These are phyloP conservation scores for Boletus huronensis DNA, from an alignment of 768 basidiomycete genomes.

Conservation along the genomic window DNA sequence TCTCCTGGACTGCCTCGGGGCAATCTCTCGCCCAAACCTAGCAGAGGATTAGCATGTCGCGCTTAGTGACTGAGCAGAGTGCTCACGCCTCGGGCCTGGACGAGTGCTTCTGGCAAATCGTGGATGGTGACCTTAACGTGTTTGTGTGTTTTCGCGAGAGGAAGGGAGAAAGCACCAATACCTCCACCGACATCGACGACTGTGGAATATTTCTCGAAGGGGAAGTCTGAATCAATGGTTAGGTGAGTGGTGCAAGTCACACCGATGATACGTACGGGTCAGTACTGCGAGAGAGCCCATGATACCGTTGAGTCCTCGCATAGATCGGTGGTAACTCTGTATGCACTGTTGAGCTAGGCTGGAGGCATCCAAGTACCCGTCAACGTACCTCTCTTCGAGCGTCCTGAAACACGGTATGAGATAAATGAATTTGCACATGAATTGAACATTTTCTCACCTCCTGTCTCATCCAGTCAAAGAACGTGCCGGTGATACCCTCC, in stretches of 20 bases:
- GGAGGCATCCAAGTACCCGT: background rate
- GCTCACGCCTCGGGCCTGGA: constrained; percentile 18
- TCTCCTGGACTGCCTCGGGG: constrained; percentile 24
- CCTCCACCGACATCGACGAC: constrained; percentile 37
- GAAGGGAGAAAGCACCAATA: constrained; percentile 30
- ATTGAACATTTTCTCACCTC: constrained; percentile 13
- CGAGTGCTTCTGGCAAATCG: constrained; percentile 28
- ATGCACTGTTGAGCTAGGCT: background rate
- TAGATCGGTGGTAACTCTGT: constrained; percentile 23
- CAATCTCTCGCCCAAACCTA: constrained; percentile 25
- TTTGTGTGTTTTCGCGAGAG: constrained; percentile 27
- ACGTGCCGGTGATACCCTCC: constrained; percentile 17
- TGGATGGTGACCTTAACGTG: constrained; percentile 33
- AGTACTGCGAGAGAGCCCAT: constrained; percentile 27
- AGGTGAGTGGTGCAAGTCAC: background rate
- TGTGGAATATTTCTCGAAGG: constrained; percentile 29
- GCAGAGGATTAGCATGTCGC: background rate
- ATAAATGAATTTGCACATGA: background rate
- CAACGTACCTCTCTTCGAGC: constrained; percentile 19
- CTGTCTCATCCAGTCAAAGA: constrained; percentile 24
- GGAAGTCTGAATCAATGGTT: constrained; percentile 23
- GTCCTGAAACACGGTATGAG: constrained; percentile 9
- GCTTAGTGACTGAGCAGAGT: background rate
- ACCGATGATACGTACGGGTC: constrained; percentile 12
- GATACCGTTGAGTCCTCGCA: constrained; percentile 22